Percentiles rank a stretch among this genome's conserved stretches.
phyloP scores from a whole-genome alignment of 805 yeast species.

The Lachancea dasiensis region DNA sequence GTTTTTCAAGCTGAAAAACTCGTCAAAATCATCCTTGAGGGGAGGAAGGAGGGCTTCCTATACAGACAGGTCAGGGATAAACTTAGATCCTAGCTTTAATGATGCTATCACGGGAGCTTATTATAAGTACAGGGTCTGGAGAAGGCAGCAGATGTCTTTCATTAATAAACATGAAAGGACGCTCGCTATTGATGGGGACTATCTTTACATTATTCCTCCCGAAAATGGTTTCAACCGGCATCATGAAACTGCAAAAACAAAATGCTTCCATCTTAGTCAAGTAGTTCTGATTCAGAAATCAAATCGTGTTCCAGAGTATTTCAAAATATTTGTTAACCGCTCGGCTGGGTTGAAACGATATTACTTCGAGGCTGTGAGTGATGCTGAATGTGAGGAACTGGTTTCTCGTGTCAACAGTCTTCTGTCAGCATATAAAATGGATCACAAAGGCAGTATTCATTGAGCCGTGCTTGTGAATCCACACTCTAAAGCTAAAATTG shows the following conservation, averaged over 20 bases:
- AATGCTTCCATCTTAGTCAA: constrained; percentile 80
- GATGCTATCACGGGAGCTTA: constrained; percentile 50
- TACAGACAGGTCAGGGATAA: constrained; percentile 17
- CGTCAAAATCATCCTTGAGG: constrained; percentile 31
- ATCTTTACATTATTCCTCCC: constrained; percentile 74
- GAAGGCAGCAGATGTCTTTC: constrained; percentile 82
- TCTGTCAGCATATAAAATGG: constrained; percentile 47
- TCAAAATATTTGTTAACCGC: constrained; percentile 73
- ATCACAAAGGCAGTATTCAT: constrained; percentile 22
- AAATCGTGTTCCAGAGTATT: constrained; percentile 65
- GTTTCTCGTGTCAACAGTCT: constrained; percentile 61
- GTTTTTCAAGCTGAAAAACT: constrained; percentile 33
- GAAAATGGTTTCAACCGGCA: constrained; percentile 66
- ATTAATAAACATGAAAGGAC: constrained; percentile 70
- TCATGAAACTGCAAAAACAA: constrained; percentile 71
- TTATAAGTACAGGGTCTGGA: constrained; percentile 80
- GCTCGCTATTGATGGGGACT: constrained; percentile 89
- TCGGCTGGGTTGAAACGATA: constrained; percentile 70
- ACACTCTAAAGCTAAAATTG: too few relatives aligned
- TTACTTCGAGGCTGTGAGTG: constrained; percentile 71
- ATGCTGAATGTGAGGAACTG: constrained; percentile 62
- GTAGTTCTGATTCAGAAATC: constrained; percentile 71
- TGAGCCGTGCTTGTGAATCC: too few relatives aligned
- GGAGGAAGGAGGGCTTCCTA: constrained; percentile 16
- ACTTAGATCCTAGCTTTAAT: constrained; percentile 21